Conservation (phyloP, 805 yeast genomes). For the Schwanniomyces yamadae region DNA sequence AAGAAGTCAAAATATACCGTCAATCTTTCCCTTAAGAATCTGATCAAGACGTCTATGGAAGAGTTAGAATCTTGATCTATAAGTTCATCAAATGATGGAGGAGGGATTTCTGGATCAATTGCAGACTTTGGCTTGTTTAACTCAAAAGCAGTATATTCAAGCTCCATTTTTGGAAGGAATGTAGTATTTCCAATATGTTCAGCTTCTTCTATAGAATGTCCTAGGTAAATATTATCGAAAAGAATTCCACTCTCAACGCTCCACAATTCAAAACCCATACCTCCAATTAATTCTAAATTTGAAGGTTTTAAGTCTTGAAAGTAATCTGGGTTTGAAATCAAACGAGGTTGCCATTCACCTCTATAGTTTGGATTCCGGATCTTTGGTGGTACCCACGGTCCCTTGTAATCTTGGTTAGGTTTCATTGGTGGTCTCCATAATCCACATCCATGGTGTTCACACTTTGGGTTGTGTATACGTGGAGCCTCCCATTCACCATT, state of each 20-base stretch:
- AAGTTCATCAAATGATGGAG: constrained; percentile 37
- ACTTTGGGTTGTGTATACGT: constrained; percentile 67
- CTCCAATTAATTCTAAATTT: constrained; percentile 62
- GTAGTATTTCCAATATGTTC: constrained; percentile 80
- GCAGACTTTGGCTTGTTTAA: constrained; percentile 41
- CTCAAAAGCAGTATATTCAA: constrained; percentile 48
- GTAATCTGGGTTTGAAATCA: constrained; percentile 68
- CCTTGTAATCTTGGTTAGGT: constrained; percentile 68
- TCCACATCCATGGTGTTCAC: constrained; percentile 76
- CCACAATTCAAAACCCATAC: constrained; percentile 88
- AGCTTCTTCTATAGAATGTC: constrained; percentile 82
- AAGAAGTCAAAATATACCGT: too few species aligned
- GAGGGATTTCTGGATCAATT: constrained; percentile 46
- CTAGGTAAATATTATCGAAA: constrained; percentile 83
- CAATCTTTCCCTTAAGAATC: not conserved
- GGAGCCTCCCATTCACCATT: constrained; percentile 87
- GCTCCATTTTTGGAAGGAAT: constrained; percentile 51
- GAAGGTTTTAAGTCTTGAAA: constrained; percentile 58
- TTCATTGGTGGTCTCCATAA: constrained; percentile 69
- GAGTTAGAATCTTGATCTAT: constrained; percentile 14
- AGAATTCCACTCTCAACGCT: constrained; percentile 72
- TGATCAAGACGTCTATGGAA: not conserved
- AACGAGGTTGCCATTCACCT: constrained; percentile 76
- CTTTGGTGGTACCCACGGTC: constrained; percentile 73
- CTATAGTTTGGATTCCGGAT: constrained; percentile 72